Evolutionary conservation across 192 early-diverging fungal genomes (phyloP), one percentile per base, ranked within the genome.

Genomic region (Chytriomyces confervae): DNA sequence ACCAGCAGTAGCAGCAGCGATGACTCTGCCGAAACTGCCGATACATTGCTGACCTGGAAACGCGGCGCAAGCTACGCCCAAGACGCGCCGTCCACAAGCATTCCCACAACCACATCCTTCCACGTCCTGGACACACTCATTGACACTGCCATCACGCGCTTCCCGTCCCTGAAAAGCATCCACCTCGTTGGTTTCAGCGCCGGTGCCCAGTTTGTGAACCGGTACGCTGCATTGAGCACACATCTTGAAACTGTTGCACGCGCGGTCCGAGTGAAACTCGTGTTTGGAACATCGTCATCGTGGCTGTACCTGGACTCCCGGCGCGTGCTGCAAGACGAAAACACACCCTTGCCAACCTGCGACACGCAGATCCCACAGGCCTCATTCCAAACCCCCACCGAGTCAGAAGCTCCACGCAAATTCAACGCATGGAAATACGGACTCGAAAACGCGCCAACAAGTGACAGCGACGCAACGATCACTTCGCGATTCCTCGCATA

Each of bases 241-340:
- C 10, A 29, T 10, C 69, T 72, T 13, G 8, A 72, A 16, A 9
- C 48, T 4, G 7, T 51, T 51, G 24, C 10, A 9, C 13, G 20
- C 45, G 9, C 51, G 10, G 2, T 24, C 51, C 10, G 7, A 7
- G 27, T 60, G 10, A 18, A 9, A 9, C 51, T 72, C 51, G 69
- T 72, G 6, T 23, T 61, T 16, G 69, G 69, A 9, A 72, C 51
- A 16, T 9, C 69, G 1, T 72, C 69, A 23, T 72, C 69, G 8
- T 72, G 69, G 69, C 69, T 72, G n/a, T 72, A 72, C 69, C 53
- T 72, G 8, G 50, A 72, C 69, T 23, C 69, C 5, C 69, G 48
- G 6, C 48, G 69, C 36, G 9, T 68, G 3, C 36, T 36, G 36
- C 36, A 36, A 36, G 36, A 36, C 36, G 8, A 43, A 8, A 20